phyloP scores from a whole-genome alignment of 805 yeast species.

The Sugiyamaella americana region DNA sequence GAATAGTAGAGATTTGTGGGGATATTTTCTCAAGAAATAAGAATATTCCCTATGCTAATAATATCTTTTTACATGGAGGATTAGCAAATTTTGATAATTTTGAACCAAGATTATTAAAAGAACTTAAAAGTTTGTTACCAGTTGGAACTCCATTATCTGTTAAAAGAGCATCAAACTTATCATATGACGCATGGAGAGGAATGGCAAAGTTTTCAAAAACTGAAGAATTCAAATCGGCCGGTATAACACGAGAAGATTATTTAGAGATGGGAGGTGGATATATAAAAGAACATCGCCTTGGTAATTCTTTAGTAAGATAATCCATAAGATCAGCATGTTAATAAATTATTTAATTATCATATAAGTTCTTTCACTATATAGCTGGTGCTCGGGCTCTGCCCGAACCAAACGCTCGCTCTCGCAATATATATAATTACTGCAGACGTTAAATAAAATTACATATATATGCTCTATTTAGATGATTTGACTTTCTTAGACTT shows the following conservation, averaged over 20 bases:
- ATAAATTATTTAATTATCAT: background rate
- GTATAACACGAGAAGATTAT: constrained; percentile 65
- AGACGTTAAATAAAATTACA: no score
- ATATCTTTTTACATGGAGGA: constrained; percentile 86
- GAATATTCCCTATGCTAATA: constrained; percentile 40
- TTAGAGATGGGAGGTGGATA: constrained; percentile 87
- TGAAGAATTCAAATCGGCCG: constrained; percentile 41
- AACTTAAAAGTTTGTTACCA: constrained; percentile 68
- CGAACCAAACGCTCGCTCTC: background rate
- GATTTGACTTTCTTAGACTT: no score
- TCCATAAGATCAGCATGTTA: no score
- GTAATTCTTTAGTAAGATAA: constrained; percentile 41
- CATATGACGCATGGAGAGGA: constrained; percentile 87
- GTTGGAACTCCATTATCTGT: constrained; percentile 55
- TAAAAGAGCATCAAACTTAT: constrained; percentile 59
- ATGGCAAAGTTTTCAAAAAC: constrained; percentile 73
- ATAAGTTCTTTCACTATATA: background rate
- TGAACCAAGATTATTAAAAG: constrained; percentile 58
- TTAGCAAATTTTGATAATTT: constrained; percentile 60
- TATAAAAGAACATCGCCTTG: constrained; percentile 76
- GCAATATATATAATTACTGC: no score
- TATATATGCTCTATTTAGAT: no score
- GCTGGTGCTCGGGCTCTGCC: background rate
- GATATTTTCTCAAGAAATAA: constrained; percentile 57
- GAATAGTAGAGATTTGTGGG: constrained; percentile 71